Evolutionary conservation across 805 yeast species (phyloP).

Genomic region (Scheffersomyces coipomensis): DNA sequence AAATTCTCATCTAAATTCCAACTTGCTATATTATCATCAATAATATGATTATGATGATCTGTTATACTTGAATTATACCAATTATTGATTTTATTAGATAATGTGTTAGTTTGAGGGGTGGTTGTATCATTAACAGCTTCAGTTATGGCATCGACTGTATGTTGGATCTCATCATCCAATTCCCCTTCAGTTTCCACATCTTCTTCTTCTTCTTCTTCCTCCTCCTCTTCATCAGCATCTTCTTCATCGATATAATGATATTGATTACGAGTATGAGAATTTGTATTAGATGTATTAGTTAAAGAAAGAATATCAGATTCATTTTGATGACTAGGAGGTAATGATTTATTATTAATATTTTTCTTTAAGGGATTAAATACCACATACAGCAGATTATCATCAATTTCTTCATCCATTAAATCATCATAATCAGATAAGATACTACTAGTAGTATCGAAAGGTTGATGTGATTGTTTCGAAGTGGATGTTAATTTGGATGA

Average conservation of each 20-base stretch:
- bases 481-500: too few relatives aligned
- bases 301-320: slow-evolving; percentile 27
- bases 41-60: slow-evolving; percentile 13
- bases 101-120: slow-evolving; percentile 7
- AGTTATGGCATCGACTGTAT: slow-evolving; percentile 5
- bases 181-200: slow-evolving; percentile 6
- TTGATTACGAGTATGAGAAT: slow-evolving; percentile 2
- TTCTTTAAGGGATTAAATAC: slow-evolving; percentile 21
- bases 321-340: slow-evolving; percentile 3
- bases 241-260: slow-evolving; percentile 5
- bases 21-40: slow-evolving; percentile 35
- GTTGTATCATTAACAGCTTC: slow-evolving; percentile 2
- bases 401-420: slow-evolving; percentile 8
- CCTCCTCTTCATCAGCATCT: slow-evolving; percentile 5
- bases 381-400: slow-evolving; percentile 18
- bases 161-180: slow-evolving; percentile 12
- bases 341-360: background rate
- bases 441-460: slow-evolving; percentile 13
- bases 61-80: slow-evolving; percentile 15
- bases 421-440: slow-evolving; percentile 13
- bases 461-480: too few relatives aligned
- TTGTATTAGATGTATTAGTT: slow-evolving; percentile 16
- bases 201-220: slow-evolving; percentile 4
- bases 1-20: slow-evolving; percentile 32
- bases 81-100: slow-evolving; percentile 15